Evolutionary conservation across 2,329 filamentous ascomycete species (phyloP), one percentile per base, ranked within the genome.

Genomic region (Fusarium papillatum): DNA sequence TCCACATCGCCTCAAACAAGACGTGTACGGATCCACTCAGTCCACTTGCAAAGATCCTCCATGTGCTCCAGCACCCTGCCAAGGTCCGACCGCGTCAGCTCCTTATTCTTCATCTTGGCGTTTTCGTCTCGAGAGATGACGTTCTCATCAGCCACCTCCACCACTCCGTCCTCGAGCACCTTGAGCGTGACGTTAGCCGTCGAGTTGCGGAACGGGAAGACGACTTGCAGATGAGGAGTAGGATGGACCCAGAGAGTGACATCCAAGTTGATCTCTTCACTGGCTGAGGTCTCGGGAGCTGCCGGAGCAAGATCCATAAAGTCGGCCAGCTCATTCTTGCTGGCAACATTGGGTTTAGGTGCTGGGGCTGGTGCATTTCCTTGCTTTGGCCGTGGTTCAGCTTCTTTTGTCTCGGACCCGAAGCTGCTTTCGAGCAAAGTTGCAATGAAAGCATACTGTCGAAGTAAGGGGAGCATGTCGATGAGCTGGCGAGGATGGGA

Each of bases 401-500:
- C 68, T 39, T 80, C 78, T 13, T 77, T 75, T 9, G 79, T 82
- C 57, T 80, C 81, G 6, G 84, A 80, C 41, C 85, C 86, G 78
- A 95, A 94, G 68, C 89, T 91, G 62, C 90, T 90, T 67, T 88
- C 85, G 5, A 96, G 86, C 4, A 97, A 83, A 0, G 87, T 90
- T 2, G 91, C 91, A 7, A 95, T 85, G 75, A 94, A 92, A 0
- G 93, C 93, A 80, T 95, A 97, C 81, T 97, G 95, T 17, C 95
- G 88, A 19, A 97, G 86, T 6, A 89, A 86, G 0, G 95, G 94
- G n/a, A 97, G 87, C 80, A 96, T 91, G 65, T 90, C 88, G 9
- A 96, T 86, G 6, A 97, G 85, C 80, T 97, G 94, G 62, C 92
- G 90, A 0, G 95, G 95, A 79, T 97, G 95, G 4, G 91, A 91